Percentiles rank a stretch among this genome's conserved stretches.
These are phyloP conservation scores for Akanthomyces uredinophilus DNA, from an alignment of 2,329 filamentous ascomycete species.

Conservation along the genomic window DNA sequence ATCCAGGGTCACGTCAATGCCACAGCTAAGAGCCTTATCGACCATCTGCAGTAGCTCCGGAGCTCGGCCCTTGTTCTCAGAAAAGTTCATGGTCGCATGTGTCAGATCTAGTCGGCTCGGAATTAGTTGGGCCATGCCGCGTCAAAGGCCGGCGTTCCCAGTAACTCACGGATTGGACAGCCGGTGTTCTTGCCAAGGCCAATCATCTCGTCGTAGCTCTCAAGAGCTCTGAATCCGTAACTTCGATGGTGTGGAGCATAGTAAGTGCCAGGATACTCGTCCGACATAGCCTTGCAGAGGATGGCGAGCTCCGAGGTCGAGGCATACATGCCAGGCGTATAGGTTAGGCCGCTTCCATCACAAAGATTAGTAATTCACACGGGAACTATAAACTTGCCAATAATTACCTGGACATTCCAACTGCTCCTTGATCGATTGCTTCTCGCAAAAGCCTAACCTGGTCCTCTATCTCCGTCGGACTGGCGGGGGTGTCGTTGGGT, in stretches of 20 bases:
- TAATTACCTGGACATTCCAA: conserved; percentile 22
- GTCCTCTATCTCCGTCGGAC: conserved; percentile 18
- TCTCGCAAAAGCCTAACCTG: conserved; percentile 20
- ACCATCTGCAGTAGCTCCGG: conserved; percentile 20
- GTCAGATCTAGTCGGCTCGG: conserved; percentile 17
- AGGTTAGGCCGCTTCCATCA: conserved; percentile 20
- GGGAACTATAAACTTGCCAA: too few relatives aligned
- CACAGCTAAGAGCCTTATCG: conserved; percentile 17
- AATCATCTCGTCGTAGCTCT: conserved; percentile 23
- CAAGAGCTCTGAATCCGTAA: conserved; percentile 21
- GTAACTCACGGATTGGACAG: conserved; percentile 21
- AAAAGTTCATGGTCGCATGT: conserved; percentile 23
- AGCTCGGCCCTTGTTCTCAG: conserved; percentile 22
- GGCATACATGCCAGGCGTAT: conserved; percentile 24
- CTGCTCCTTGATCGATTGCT: conserved; percentile 20
- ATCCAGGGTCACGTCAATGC: conserved; percentile 22
- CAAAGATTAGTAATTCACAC: neutral
- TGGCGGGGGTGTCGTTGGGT: conserved; percentile 20
- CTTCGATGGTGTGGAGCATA: conserved; percentile 24
- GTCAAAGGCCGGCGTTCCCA: too few relatives aligned
- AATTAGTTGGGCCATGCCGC: neutral
- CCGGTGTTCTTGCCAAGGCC: conserved; percentile 20
- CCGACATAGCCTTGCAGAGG: conserved; percentile 20
- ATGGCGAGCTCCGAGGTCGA: conserved; percentile 21
- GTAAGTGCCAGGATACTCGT: conserved; percentile 21